Percentiles rank a stretch among this genome's conserved stretches.
Evolutionary conservation across 805 yeast species (phyloP).

Genomic region (Candida argentea): DNA sequence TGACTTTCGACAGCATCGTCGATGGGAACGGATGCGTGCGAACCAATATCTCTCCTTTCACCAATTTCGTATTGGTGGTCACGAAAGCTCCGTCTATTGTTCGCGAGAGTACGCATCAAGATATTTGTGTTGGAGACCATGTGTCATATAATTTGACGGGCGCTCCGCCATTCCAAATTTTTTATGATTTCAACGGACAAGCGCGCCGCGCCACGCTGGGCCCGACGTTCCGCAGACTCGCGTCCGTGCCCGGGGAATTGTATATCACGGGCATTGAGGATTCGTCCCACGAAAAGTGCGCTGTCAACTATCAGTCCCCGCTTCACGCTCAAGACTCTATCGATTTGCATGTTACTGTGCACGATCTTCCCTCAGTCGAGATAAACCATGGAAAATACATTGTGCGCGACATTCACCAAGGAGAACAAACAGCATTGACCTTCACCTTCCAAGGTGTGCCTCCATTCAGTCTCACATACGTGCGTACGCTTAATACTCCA

Average conservation of each 20-base stretch:
- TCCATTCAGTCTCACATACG: conserved; percentile 81
- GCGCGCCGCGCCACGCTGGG: conserved; percentile 47
- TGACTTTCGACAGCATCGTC: conserved; percentile 45
- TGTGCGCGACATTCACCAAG: conserved; percentile 82
- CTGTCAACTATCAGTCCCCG: conserved; percentile 43
- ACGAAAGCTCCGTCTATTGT: conserved; percentile 69
- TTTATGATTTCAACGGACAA: conserved; percentile 61
- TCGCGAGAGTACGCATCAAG: conserved; percentile 15
- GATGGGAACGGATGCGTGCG: conserved; percentile 67
- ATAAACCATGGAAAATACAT: conserved; percentile 69
- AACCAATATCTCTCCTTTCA: conserved; percentile 25
- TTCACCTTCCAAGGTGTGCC: conserved; percentile 82
- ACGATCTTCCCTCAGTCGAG: conserved; percentile 63
- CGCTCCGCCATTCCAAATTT: conserved; percentile 66
- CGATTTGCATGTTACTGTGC: conserved; percentile 23
- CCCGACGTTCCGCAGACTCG: conserved; percentile 48
- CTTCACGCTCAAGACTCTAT: no score
- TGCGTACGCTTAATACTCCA: conserved; percentile 53
- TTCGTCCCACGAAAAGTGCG: conserved; percentile 60
- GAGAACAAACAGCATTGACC: conserved; percentile 82
- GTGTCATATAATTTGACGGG: conserved; percentile 71
- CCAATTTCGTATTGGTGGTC: conserved; percentile 45
- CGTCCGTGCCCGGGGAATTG: conserved; percentile 74
- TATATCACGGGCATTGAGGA: conserved; percentile 62
- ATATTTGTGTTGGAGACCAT: conserved; percentile 90